A percentile compares a stretch with the other conserved stretches of the same genome.
Conservation (phyloP, 1,139 yeast genomes). For the Candida mesenterica region DNA sequence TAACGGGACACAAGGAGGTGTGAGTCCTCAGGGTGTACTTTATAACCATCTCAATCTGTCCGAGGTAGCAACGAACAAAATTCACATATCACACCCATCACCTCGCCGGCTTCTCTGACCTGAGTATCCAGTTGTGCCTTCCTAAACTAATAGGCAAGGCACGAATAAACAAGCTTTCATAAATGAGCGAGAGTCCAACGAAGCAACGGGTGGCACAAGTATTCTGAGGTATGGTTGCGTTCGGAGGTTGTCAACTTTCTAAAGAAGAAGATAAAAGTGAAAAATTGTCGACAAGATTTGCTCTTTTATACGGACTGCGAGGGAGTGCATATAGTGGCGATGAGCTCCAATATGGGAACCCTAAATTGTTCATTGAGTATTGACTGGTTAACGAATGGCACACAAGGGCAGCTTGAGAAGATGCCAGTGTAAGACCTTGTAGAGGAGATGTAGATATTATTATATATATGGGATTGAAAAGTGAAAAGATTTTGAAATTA, state of each 20-base stretch:
- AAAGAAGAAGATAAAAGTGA: constrained; percentile 15
- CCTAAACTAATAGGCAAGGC: constrained; percentile 57
- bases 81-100: constrained; percentile 26
- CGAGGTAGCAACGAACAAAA: constrained; percentile 38
- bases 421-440: no score
- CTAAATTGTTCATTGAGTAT: no score
- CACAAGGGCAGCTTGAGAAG: no score
- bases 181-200: constrained; percentile 22
- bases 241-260: constrained; percentile 42
- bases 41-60: constrained; percentile 50
- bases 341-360: background rate
- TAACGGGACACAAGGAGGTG: constrained; percentile 57
- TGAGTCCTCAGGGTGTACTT: constrained; percentile 44
- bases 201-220: constrained; percentile 26
- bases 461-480: no score
- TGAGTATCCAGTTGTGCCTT: constrained; percentile 19
- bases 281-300: constrained; percentile 7
- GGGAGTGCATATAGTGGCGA: no score
- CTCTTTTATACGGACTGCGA: constrained; percentile 7
- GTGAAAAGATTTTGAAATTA: no score
- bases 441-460: no score
- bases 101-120: constrained; percentile 17
- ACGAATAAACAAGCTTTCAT: constrained; percentile 15
- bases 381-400: no score
- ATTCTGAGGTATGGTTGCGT: constrained; percentile 32